These are phyloP conservation scores for Emydomyces testavorans DNA, from an alignment of 2,329 filamentous ascomycete species.

Conservation along the genomic window DNA sequence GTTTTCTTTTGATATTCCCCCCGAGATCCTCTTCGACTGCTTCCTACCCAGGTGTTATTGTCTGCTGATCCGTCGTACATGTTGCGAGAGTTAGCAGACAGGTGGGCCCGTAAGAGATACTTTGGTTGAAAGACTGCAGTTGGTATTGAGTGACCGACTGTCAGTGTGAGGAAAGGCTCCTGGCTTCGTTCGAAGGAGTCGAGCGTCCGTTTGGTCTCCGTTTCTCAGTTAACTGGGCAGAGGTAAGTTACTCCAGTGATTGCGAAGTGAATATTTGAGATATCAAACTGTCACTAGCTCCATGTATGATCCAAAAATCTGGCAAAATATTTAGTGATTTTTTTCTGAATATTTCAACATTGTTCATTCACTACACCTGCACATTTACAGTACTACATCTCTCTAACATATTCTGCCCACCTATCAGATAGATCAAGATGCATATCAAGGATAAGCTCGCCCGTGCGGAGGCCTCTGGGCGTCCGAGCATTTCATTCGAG, in stretches of 20 bases:
- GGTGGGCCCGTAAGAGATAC: constrained; percentile 39
- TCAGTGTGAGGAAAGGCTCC: neutral
- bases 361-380: too few species aligned
- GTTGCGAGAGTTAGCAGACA: constrained; percentile 43
- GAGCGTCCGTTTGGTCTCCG: neutral
- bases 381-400: neutral
- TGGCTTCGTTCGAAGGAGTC: neutral
- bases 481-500: constrained; percentile 94
- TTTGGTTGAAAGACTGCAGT: constrained; percentile 28
- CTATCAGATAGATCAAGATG: constrained; percentile 48
- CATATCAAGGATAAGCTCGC: constrained; percentile 88
- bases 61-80: constrained; percentile 30
- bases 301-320: too few species aligned
- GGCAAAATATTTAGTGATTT: too few species aligned
- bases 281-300: too few species aligned
- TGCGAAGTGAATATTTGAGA: too few species aligned
- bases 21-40: neutral
- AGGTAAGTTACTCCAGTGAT: constrained; percentile 1
- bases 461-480: constrained; percentile 64
- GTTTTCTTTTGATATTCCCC: neutral
- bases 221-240: neutral
- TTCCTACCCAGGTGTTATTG: constrained; percentile 2
- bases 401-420: neutral
- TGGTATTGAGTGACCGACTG: constrained; percentile 1
- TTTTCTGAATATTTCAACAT: neutral